Base-by-base conservation (phyloP, 1,139 yeast species). In the Magnusiomyces tetraspermus region DNA sequence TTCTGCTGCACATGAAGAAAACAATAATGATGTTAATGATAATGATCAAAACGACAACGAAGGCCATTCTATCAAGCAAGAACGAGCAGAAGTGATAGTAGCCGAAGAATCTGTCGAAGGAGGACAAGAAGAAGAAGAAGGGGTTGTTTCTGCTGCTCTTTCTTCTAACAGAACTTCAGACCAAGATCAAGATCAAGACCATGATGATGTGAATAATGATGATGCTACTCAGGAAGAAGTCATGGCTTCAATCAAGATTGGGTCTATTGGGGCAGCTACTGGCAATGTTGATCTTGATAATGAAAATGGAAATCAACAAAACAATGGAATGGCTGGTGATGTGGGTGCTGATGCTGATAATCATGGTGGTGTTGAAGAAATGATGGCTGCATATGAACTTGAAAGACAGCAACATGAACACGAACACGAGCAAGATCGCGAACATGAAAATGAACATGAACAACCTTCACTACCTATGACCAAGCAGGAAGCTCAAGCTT, bases 211-310 rank as follows among this genome's bases (percentile, higher is more conserved):
- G 24, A 40, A 43, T 2, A 45, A 50, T 11, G 54, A 54, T 30
- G 53, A 53, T 11, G 51, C 51, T 22, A 53, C 52, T 30, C 56
- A 54, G 38, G 56, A 51, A 40, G 54, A 51, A 40, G 56, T 54
- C 19, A 51, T 54, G 54, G 51, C 56, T 3, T 49, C 53, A 22
- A 54, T 54, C 24, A 54, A 48, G 28, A 26, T 54, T 17, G 53
- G 46, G 17, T 53, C 49, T 10, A 33, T 46, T 24, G 46, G 33
- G 6, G 46, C 22, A 17, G n/a, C n/a, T n/a, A n/a, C n/a, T n/a
- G 43, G 33, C 33, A 30, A 30, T 30, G n/a, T n/a, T n/a, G n/a
- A n/a, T n/a, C 11, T 8, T 19, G 42, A 38, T 5, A 24, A 38
- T 19, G 42, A n/a, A 19, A 24, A 36, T n/a, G 19, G 15, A 10